Base-by-base conservation (phyloP, 441 rosid species). In the Omphalea diandra region DNA sequence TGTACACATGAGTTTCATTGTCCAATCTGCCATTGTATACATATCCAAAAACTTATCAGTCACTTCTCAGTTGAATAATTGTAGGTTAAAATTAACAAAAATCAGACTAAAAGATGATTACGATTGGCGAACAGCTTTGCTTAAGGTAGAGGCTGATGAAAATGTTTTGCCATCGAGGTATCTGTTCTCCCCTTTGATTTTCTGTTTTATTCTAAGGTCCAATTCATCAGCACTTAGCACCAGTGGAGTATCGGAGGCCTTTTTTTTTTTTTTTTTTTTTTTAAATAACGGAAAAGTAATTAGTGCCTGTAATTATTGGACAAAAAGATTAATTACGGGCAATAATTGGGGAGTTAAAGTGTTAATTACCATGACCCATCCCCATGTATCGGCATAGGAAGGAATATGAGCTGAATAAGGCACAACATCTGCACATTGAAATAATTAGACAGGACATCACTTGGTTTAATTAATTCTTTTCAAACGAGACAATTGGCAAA, bases 301-400 rank as follows among this genome's bases (percentile, higher is more conserved):
- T 0, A 60, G 46, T 36, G 27, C 36, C 38, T 36, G 10, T 10
- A 31, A 32, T 24, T 55, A 24, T 8, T n/a, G n/a, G n/a, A n/a
- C n/a, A n/a, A n/a, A n/a, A n/a, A n/a, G n/a, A n/a, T n/a, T n/a
- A n/a, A n/a, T n/a, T n/a, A n/a, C n/a, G n/a, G n/a, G n/a, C n/a
- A n/a, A n/a, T 10, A 8, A 40, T 9, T 40, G 7, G 29, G 35
- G 32, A 32, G 41, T 58, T 33, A 40, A 40, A 40, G n/a, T 38
- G 18, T 11, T 64, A 46, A 26, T 11, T 85, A 87, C 91, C 91
- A 87, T 85, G 75, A 87, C 72, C 91, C 91, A 87, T 75, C 92
- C 92, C 89, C 92, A 87, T 3, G 87, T 84, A 74, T 87, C 92
- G 75, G 92, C 92, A 77, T 52, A 87, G 46, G 89, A 87, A 41